Percentiles rank a stretch among this genome's conserved stretches.
These are phyloP conservation scores for Trametes cinnabarina DNA, from an alignment of 768 basidiomycete genomes.

Conservation along the genomic window DNA sequence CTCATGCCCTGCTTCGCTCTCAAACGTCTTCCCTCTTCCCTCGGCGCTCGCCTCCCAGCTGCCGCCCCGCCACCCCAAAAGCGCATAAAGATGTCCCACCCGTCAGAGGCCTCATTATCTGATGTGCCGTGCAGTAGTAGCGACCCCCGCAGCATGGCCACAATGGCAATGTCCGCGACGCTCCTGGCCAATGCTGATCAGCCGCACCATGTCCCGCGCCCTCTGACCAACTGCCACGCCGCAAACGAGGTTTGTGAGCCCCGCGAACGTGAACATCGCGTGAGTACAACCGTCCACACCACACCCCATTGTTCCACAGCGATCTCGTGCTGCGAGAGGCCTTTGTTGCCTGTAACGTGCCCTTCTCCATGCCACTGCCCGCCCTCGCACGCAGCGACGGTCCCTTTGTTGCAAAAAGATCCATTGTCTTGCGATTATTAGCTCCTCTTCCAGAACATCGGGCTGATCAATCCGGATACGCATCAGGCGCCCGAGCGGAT, in stretches of 20 bases:
- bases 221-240: slow-evolving; percentile 15
- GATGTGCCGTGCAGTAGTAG: neutral
- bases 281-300: slow-evolving; percentile 5
- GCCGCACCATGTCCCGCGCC: neutral
- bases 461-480: slow-evolving; percentile 18
- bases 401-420: slow-evolving; percentile 3
- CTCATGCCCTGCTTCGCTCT: slow-evolving; percentile 7
- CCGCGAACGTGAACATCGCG: slow-evolving; percentile 3
- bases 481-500: slow-evolving; percentile 9
- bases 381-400: slow-evolving; percentile 5
- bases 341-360: slow-evolving; percentile 3
- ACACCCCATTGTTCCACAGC: neutral
- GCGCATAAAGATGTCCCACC: slow-evolving; percentile 10
- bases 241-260: slow-evolving; percentile 4
- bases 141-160: neutral
- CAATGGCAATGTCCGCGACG: neutral
- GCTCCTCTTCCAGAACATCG: slow-evolving; percentile 10
- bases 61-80: slow-evolving; percentile 8
- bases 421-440: slow-evolving; percentile 6
- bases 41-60: neutral
- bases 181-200: slow-evolving; percentile 3
- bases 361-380: neutral
- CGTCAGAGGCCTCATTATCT: slow-evolving; percentile 2
- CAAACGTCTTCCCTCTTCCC: slow-evolving; percentile 3
- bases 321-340: neutral